A percentile compares a stretch with the other conserved stretches of the same genome.
These are phyloP conservation scores for Pythium chondricola DNA, from an alignment of 352 stramenopile genomes.

Conservation along the genomic window DNA sequence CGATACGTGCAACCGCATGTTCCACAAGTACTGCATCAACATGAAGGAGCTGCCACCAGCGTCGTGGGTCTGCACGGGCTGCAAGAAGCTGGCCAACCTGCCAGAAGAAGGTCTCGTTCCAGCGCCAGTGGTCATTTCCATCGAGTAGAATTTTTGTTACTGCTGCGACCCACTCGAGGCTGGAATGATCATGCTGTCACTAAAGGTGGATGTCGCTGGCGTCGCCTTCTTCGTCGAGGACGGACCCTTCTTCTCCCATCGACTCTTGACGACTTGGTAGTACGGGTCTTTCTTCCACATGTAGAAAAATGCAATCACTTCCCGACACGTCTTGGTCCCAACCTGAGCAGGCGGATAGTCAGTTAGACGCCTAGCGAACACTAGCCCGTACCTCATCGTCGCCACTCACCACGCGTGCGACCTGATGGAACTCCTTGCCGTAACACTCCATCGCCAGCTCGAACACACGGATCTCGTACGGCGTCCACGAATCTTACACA, in stretches of 20 bases:
- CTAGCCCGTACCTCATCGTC: no score
- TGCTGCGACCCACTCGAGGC: neutral
- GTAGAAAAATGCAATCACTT: slow-evolving; percentile 85
- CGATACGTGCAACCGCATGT: slow-evolving; percentile 80
- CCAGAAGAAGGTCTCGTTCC: slow-evolving; percentile 40
- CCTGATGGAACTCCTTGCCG: slow-evolving; percentile 74
- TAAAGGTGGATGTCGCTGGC: neutral
- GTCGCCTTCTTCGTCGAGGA: slow-evolving; percentile 24
- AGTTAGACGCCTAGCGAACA: no score
- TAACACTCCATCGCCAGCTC: slow-evolving; percentile 81
- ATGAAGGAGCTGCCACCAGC: slow-evolving; percentile 69
- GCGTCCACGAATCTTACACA: slow-evolving; percentile 65
- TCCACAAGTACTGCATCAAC: slow-evolving; percentile 79
- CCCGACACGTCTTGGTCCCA: slow-evolving; percentile 51
- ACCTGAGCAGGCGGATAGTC: slow-evolving; percentile 54
- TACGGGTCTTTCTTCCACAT: slow-evolving; percentile 86
- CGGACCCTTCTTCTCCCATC: slow-evolving; percentile 48
- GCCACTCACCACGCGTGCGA: slow-evolving; percentile 68
- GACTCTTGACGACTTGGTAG: slow-evolving; percentile 75
- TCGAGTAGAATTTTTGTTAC: slow-evolving; percentile 28
- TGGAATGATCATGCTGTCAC: neutral
- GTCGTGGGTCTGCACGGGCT: slow-evolving; percentile 72
- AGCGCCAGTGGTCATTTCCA: slow-evolving; percentile 59
- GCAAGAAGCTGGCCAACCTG: slow-evolving; percentile 62
- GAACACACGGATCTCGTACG: slow-evolving; percentile 77